These are phyloP conservation scores for Saccharomycopsis javanensis DNA, from an alignment of 805 yeast genomes.

Conservation along the genomic window DNA sequence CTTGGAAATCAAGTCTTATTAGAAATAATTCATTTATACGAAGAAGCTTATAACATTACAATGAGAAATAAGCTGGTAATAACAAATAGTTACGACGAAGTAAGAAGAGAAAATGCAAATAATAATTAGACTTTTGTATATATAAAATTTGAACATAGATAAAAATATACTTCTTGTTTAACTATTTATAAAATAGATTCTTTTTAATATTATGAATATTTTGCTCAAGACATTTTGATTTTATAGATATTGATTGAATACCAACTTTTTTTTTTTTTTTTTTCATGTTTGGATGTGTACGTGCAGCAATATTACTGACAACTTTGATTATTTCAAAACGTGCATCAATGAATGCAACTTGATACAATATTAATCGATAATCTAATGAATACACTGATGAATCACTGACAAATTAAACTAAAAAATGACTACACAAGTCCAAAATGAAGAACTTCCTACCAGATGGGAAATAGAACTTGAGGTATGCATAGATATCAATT, in stretches of 20 bases:
- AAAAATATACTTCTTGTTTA: background rate
- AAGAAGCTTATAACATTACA: constrained; percentile 48
- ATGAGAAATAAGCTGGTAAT: constrained; percentile 33
- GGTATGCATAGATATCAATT: constrained; percentile 25
- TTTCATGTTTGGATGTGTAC: too few relatives aligned
- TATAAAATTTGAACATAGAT: background rate
- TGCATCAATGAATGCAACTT: too few relatives aligned
- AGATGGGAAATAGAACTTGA: constrained; percentile 77
- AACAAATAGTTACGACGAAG: constrained; percentile 27
- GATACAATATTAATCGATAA: too few relatives aligned
- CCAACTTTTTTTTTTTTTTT: too few relatives aligned
- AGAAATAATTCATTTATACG: constrained; percentile 47
- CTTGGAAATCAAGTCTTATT: constrained; percentile 44
- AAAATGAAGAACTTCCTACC: constrained; percentile 37
- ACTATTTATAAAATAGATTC: too few relatives aligned
- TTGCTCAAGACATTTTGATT: too few relatives aligned
- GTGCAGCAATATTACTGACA: too few relatives aligned
- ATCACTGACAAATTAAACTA: too few relatives aligned
- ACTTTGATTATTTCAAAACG: too few relatives aligned
- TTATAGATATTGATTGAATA: too few relatives aligned
- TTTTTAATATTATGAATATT: too few relatives aligned
- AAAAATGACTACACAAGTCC: background rate
- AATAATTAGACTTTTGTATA: constrained; percentile 37
- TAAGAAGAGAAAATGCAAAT: constrained; percentile 27
- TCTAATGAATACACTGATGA: too few relatives aligned